Base-by-base conservation (phyloP, 1,284 basidiomycete genomes). In the Sporisorium reilianum region DNA sequence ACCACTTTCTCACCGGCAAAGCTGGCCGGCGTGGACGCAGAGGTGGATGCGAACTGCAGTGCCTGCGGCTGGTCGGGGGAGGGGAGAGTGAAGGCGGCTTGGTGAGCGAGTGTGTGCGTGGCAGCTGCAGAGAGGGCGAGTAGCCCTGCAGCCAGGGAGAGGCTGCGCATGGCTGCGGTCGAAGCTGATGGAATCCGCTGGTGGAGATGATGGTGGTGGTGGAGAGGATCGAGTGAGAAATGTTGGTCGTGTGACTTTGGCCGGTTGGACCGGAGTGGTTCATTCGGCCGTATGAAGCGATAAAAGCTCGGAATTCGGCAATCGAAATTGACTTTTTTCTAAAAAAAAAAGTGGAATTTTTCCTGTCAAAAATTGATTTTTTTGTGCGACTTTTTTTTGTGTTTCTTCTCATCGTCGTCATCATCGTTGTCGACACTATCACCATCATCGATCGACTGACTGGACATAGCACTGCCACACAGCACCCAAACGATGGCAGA, bases 1-100 rank as follows among this genome's bases (percentile, higher is more conserved):
- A 75, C 55, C 25, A 75, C 67, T 25, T 64, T 54, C 16, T 75
- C 64, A 26, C 61, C 64, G 22, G 46, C 20, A 36, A 75, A 75
- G 44, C 36, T 46, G 48, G 42, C 41, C 12, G 54, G 12, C 8
- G 34, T 10, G 8, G 10, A 5, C 3, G 14, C 5, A 3, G 61
- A 54, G 9, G 63, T 22, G 32, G 58, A 57, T 26, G 54, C 53
- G 20, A 70, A 70, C 2, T 49, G 44, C 44, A 64, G 48, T 9
- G 28, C 38, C n/a, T 65, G 32, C 25, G 38, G 36, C 36, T 41
- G n/a, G 38, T 41, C n/a, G 6, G 8, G 38, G 3, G 38, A 5
- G 25, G 56, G 54, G 5, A 64, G 11, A 8, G 26, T 42, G 54
- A 70, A 70, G 6, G 67, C 16, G n/a, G 32, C 32, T 28, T 62